phyloP scores from a whole-genome alignment of 2,329 filamentous ascomycete species.

The Nannizziopsis arthrosporioides region DNA sequence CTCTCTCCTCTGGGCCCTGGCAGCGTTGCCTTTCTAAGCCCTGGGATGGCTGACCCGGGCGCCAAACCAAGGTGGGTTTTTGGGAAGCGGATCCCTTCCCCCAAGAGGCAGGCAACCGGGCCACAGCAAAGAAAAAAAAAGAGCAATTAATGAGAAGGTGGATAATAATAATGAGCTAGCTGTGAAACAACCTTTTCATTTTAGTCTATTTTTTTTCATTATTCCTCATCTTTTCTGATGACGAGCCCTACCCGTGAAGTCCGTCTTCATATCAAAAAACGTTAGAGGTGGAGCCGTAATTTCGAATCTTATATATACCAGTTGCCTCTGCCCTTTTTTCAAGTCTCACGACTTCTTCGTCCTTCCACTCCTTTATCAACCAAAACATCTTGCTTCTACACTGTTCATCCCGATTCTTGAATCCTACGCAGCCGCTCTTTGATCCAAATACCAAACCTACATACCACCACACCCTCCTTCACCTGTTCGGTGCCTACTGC shows the following conservation, averaged over 20 bases:
- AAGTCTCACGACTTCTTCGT: neutral
- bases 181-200: conserved; percentile 7
- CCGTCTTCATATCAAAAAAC: neutral
- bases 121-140: neutral
- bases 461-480: neutral
- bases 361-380: neutral
- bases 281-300: conserved; percentile 9
- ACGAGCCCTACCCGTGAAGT: conserved; percentile 6
- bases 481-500: neutral
- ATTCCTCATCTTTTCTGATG: neutral
- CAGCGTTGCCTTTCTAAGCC: conserved; percentile 3
- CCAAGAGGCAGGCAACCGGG: neutral
- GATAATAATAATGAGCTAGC: conserved; percentile 1
- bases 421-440: neutral
- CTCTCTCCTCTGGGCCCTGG: neutral
- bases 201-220: neutral
- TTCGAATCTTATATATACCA: conserved; percentile 8
- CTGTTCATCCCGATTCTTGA: neutral
- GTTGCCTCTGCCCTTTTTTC: neutral
- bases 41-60: conserved; percentile 8
- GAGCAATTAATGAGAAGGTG: conserved; percentile 1
- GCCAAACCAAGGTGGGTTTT: neutral
- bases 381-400: too few relatives aligned
- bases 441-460: neutral
- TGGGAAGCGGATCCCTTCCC: conserved; percentile 5